Evolutionary conservation across 2,329 filamentous ascomycete species (phyloP), one percentile per base, ranked within the genome.

Genomic region (Claviceps monticola): DNA sequence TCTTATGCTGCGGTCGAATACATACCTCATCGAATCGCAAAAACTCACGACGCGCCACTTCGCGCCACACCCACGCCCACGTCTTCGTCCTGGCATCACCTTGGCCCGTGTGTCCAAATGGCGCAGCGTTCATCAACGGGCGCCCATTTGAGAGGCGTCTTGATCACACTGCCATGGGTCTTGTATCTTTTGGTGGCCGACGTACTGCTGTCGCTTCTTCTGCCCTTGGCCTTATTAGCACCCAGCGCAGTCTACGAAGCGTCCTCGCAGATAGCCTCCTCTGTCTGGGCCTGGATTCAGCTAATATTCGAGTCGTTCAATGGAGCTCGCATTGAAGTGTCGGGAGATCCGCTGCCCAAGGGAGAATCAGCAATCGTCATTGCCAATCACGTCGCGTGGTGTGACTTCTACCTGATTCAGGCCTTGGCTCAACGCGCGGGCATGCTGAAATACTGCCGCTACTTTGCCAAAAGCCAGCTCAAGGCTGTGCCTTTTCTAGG

Each of bases 371-470:
- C 78, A 51, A 74, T 83, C 50, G 75, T 83, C 36, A 66, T 83
- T 50, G 68, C 73, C 51, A 81, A 83, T 61, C 79, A 82, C 63
- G 73, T 80, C 41, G 71, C 70, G 49, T 83, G 79, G 79, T 69
- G 72, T 52, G 79, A 83, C 62, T 82, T 83, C 60, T 83, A 81
- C 66, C 74, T 82, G 69, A 77, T 82, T 56, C 78, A 83, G 63
- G 72, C 73, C 39, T 63, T 81, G 43, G 79, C 79, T 14, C 58
- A 73, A 47, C 67, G 67, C 43, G 65, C 74, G 13, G 71, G 70
- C 51, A 83, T 83, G 80, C 70, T 83, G 7, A 70, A 74, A n/a
- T 69, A 76, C 49, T 81, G 76, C 59, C 73, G 78, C 29, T 83
- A 79, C 70, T 82, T 83, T 61, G 75, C 78, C 52, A 83, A 82